Evolutionary conservation across 1,139 yeast species (phyloP).

Genomic region (Candida frijolesensis): DNA sequence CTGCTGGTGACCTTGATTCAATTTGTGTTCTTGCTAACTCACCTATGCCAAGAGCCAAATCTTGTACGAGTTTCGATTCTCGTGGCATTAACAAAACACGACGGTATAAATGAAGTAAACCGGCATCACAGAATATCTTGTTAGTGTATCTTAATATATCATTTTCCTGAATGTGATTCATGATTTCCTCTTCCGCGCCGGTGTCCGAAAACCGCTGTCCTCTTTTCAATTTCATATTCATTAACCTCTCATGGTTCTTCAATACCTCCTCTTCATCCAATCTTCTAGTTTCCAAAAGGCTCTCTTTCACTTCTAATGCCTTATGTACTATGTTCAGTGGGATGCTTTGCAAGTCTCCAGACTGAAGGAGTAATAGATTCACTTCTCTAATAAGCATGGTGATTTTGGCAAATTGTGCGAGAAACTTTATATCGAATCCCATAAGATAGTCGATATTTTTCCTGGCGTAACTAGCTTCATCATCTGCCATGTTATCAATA

Average conservation of each 20-base stretch:
- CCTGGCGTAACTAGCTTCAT: constrained; percentile 26
- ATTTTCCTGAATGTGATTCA: constrained; percentile 34
- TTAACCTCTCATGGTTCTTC: constrained; percentile 32
- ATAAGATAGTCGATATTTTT: constrained; percentile 57
- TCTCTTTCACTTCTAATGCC: constrained; percentile 51
- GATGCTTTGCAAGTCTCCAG: constrained; percentile 17
- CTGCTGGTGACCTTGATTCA: constrained; percentile 51
- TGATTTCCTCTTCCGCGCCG: constrained; percentile 20
- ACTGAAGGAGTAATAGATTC: constrained; percentile 25
- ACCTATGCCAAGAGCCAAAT: constrained; percentile 46
- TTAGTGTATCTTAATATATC: constrained; percentile 54
- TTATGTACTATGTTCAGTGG: constrained; percentile 40
- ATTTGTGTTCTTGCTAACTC: constrained; percentile 36
- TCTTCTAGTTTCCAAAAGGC: constrained; percentile 32
- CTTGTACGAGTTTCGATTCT: constrained; percentile 47
- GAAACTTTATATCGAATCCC: constrained; percentile 59
- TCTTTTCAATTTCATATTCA: constrained; percentile 20
- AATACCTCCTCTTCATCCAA: constrained; percentile 38
- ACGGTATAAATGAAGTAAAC: constrained; percentile 57
- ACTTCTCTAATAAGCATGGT: constrained; percentile 45
- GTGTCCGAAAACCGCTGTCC: constrained; percentile 10
- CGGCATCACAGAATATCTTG: constrained; percentile 55
- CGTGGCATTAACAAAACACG: constrained; percentile 54
- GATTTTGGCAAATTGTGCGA: constrained; percentile 52
- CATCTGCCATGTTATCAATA: constrained; percentile 9